phyloP scores from a whole-genome alignment of 257 asterid species.

The Nemophila menziesii region DNA sequence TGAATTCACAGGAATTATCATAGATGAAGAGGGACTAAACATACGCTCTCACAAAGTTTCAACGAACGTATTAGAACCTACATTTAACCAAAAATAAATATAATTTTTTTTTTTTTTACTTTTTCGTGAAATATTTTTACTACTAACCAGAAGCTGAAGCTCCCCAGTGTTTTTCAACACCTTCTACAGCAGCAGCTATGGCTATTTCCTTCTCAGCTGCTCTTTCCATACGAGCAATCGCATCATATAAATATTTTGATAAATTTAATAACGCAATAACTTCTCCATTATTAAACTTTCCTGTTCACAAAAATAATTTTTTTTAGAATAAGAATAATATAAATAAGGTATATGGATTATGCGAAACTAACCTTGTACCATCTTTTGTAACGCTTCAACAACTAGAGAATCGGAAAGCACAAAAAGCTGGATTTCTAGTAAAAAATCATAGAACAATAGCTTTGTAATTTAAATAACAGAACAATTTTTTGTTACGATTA shows the following conservation, averaged over 20 bases:
- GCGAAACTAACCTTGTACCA: constrained; percentile 72
- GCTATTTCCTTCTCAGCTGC: constrained; percentile 99
- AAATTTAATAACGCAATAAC: constrained; percentile 92
- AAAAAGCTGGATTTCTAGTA: constrained; percentile 84
- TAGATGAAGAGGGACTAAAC: constrained; percentile 83
- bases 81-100: no score
- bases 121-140: background rate
- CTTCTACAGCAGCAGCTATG: constrained; percentile 95
- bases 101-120: no score
- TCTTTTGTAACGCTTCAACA: constrained; percentile 96
- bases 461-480: background rate
- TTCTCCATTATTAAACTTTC: constrained; percentile 94
- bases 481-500: no score
- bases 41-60: constrained; percentile 83
- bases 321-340: background rate
- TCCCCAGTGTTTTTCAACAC: constrained; percentile 98
- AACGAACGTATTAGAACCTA: constrained; percentile 74
- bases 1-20: constrained; percentile 82
- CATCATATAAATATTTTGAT: constrained; percentile 91
- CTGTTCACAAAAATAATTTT: no score
- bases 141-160: constrained; percentile 71
- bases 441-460: background rate
- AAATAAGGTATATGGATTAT: background rate
- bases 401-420: constrained; percentile 97
- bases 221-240: constrained; percentile 95